Percentiles rank a stretch among this genome's conserved stretches.
phyloP scores from a whole-genome alignment of 257 asterid genomes.

The Sherardia arvensis region DNA sequence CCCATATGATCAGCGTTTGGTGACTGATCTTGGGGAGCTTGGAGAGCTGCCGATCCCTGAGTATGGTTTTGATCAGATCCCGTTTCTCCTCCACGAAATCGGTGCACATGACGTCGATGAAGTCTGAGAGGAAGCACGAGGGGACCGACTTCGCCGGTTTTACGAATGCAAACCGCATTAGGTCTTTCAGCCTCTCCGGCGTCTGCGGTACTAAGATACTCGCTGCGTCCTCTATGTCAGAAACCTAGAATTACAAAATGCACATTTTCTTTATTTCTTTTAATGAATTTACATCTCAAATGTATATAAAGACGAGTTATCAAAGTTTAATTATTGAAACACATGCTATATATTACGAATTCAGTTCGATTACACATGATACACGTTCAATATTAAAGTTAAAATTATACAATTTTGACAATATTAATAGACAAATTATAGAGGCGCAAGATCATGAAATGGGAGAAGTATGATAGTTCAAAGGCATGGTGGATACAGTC shows the following conservation, averaged over 20 bases:
- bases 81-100: constrained; percentile 48
- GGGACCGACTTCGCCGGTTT: constrained; percentile 64
- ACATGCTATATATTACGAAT: too few relatives aligned
- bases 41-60: constrained; percentile 46
- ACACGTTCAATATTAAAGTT: too few relatives aligned
- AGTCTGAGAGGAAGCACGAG: constrained; percentile 72
- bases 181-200: constrained; percentile 63
- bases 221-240: constrained; percentile 70
- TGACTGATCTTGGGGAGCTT: constrained; percentile 49
- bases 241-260: constrained; percentile 19
- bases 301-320: too few relatives aligned
- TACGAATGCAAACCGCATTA: constrained; percentile 64
- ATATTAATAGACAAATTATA: too few relatives aligned
- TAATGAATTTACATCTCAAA: too few relatives aligned
- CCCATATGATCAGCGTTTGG: constrained; percentile 85
- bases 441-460: too few relatives aligned
- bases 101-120: constrained; percentile 72
- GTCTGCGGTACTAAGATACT: constrained; percentile 75
- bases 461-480: too few relatives aligned
- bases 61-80: constrained; percentile 63
- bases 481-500: too few relatives aligned
- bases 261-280: too few relatives aligned
- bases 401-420: too few relatives aligned
- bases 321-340: too few relatives aligned
- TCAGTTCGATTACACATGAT: too few relatives aligned